Conservation (phyloP, 2,329 filamentous ascomycete genomes). For the Fusarium anguioides region DNA sequence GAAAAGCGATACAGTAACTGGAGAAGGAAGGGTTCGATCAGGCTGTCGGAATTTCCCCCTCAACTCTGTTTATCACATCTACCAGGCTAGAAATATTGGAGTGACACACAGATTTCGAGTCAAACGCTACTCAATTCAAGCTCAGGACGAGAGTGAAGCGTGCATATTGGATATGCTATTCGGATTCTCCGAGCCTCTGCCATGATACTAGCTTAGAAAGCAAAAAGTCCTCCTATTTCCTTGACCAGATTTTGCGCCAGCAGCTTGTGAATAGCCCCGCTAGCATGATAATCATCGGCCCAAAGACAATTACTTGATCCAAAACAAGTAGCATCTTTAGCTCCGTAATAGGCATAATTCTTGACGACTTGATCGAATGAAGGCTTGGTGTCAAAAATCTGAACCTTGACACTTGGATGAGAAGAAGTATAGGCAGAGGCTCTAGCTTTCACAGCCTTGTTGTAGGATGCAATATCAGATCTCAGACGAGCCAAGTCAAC, state of each 20-base stretch:
- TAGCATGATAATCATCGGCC: conserved; percentile 37
- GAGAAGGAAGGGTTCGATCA: too few relatives aligned
- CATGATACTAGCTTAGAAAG: neutral
- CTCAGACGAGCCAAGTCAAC: conserved; percentile 18
- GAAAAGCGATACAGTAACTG: too few relatives aligned
- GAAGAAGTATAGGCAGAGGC: conserved; percentile 16
- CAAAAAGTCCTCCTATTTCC: neutral
- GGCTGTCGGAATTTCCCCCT: too few relatives aligned
- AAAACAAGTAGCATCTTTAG: conserved; percentile 32
- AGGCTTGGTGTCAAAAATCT: conserved; percentile 25
- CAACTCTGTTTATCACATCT: too few relatives aligned
- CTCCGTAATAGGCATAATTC: conserved; percentile 20
- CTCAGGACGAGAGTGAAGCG: too few relatives aligned
- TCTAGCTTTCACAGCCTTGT: conserved; percentile 16
- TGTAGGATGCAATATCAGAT: conserved; percentile 25
- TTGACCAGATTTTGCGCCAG: conserved; percentile 25
- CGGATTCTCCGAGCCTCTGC: rapidly evolving
- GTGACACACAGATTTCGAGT: too few relatives aligned
- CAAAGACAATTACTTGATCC: conserved; percentile 29
- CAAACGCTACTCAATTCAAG: too few relatives aligned
- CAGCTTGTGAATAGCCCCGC: conserved; percentile 33
- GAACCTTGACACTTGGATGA: conserved; percentile 13
- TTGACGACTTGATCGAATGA: conserved; percentile 21
- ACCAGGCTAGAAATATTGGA: too few relatives aligned
- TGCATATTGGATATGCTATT: too few relatives aligned